phyloP scores from a whole-genome alignment of 176 grass and related monocot species.

The Eleusine indica region DNA sequence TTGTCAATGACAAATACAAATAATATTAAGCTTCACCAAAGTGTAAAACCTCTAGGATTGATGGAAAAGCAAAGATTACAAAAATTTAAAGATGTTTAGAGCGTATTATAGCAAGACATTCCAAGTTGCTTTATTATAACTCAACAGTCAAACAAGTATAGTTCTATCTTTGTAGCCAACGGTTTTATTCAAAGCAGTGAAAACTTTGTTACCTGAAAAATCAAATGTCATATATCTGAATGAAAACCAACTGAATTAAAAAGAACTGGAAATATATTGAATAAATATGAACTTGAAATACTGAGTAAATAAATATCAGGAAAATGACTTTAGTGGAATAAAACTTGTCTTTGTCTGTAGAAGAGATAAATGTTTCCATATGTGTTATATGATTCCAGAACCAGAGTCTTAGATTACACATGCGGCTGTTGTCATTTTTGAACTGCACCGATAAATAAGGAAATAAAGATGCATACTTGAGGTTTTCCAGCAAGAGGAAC shows the following conservation, averaged over 20 bases:
- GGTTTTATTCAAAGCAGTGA: conserved; percentile 55
- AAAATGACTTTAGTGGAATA: conserved; percentile 23
- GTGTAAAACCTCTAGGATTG: too few species aligned
- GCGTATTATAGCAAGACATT: too few species aligned
- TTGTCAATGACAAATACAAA: too few species aligned
- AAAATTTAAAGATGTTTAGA: too few species aligned
- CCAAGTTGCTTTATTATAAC: too few species aligned
- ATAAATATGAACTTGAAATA: background rate
- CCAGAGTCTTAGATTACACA: background rate
- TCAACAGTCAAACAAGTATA: too few species aligned
- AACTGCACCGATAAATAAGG: conserved; percentile 10
- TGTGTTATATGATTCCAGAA: background rate
- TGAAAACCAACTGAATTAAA: conserved; percentile 28
- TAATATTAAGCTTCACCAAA: too few species aligned
- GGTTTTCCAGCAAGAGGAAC: conserved; percentile 97
- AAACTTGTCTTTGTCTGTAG: background rate
- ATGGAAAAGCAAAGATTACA: too few species aligned
- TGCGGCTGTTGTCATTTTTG: conserved; percentile 18
- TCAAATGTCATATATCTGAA: conserved; percentile 40
- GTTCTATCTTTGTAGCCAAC: conserved; percentile 86
- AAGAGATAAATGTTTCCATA: background rate
- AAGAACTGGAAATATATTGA: background rate
- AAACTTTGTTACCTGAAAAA: conserved; percentile 77
- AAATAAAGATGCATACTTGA: conserved; percentile 53
- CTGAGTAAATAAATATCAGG: conserved; percentile 1